Base-by-base conservation (phyloP, 2,329 filamentous ascomycete species). In the Botryotinia narcissicola region DNA sequence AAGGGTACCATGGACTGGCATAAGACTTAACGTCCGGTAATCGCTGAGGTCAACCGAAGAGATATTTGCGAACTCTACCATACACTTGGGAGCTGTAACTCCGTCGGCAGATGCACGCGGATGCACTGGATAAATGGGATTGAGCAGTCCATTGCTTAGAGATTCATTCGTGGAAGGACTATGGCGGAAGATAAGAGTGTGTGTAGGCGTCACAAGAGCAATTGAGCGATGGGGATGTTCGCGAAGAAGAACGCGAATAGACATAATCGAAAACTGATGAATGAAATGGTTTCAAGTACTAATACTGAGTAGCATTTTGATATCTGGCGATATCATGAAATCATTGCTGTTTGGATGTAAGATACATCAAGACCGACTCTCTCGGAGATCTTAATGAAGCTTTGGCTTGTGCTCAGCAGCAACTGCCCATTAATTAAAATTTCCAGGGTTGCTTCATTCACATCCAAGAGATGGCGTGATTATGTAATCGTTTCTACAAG, bases 221-320 rank as follows among this genome's bases (percentile, higher is more conserved):
- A 98, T 94, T 77, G 94, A 92, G 77, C 95, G 93, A 81, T 94
- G 90, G 77, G 94, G 94, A 80, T 93, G 90, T 81, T 98, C 94
- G 84, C 92, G 92, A 82, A 97, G 74, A 12, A 81, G 77, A 32
- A 81, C 78, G 54, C 80, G 79, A 71, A 81, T 80, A 76, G 80
- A 81, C 80, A 82, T 82, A 59, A 69, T 32, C 61, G 37, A 57
- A 44, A 51, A 69, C 25, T 59, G 71, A 59, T n/a, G 48, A 72
- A 72, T 72, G 37, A 25, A 69, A 72, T 72, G n/a, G 29, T 46
- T 73, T 71, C 37, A 62, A 46, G 57, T 42, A 70, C 42, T 73
- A 71, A 62, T 68, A 59, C 48, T 69, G 51, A 63, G 72, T 70
- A 73, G 66, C 72, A 73, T 73, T 54, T 71, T 73, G 67, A 63